Evolutionary conservation across 2,329 filamentous ascomycete genomes (phyloP), one percentile per base, ranked within the genome.

Genomic region (Stachybotrys elegans): DNA sequence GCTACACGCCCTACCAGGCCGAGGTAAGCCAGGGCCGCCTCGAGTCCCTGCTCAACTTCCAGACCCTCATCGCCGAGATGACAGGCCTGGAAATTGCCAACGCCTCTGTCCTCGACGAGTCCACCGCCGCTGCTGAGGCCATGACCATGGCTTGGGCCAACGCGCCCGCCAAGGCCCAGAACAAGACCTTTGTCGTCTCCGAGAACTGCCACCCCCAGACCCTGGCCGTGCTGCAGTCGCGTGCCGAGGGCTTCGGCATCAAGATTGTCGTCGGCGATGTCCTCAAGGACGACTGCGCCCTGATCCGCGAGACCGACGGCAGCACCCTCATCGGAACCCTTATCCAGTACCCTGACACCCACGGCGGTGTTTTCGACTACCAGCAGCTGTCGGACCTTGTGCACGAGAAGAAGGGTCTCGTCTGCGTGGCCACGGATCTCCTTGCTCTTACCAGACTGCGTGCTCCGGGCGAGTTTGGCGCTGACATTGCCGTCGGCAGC

Each of bases 1-100:
- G 90, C 70, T 97, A 96, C 67, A 96, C 92, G 0, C 92, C 92
- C 16, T 97, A 96, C 68, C 92, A 97, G 70, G 87, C 92, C 4
- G 92, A 97, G 70, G 95, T 96, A 72, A 95, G 89, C 63, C 92
- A 97, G 70, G 92, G 92, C 22, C 83, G 92, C 43, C 69, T 97
- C 48, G 89, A 96, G 72, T 94, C 89, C 4, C 73, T 96, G 39
- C 73, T 97, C 49, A 97, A 96, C 73, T 97, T 90, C 72, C 92
- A 97, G 72, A 97, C 92, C 14, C 74, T 97, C 68, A 86, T 95
- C 13, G 83, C 84, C 2, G 92, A 96, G 60, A 71, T 97, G 53
- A 96, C 92, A 0, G 89, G 81, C 2, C 76, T 97, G 29, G 80
- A 88, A 16, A 90, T 96, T 52, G 82, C 92, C 48, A 96, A 96